phyloP scores from a whole-genome alignment of 805 yeast genomes.

The Saturnispora gosingensis region DNA sequence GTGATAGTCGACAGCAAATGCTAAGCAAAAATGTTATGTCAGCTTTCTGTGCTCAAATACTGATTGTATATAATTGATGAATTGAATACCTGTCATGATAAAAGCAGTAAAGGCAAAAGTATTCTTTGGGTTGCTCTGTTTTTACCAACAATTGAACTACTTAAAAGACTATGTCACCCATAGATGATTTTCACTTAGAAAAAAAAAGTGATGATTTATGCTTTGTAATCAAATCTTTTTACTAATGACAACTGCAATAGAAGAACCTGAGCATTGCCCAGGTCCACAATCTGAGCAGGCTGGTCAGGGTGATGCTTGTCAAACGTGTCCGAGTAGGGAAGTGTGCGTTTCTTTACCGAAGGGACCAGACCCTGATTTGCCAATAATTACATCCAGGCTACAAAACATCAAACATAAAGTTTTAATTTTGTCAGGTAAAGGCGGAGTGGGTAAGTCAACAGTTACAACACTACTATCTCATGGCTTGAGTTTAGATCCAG shows the following conservation, averaged over 20 bases:
- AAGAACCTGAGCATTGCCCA: slow-evolving; percentile 74
- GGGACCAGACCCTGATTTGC: slow-evolving; percentile 75
- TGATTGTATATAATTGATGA: too few species aligned
- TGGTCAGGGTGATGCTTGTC: slow-evolving; percentile 90
- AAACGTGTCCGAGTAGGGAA: slow-evolving; percentile 87
- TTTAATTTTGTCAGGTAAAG: slow-evolving; percentile 70
- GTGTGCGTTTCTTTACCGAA: slow-evolving; percentile 78
- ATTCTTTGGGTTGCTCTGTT: too few species aligned
- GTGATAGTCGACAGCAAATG: too few species aligned
- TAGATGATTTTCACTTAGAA: neutral
- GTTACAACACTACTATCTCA: slow-evolving; percentile 93
- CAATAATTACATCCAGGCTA: slow-evolving; percentile 60
- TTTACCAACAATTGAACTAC: too few species aligned
- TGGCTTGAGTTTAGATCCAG: slow-evolving; percentile 82
- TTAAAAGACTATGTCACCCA: too few species aligned
- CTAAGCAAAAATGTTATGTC: too few species aligned
- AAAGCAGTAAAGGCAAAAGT: too few species aligned
- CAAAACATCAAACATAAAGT: slow-evolving; percentile 66
- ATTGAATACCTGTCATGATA: too few species aligned
- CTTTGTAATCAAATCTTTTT: neutral
- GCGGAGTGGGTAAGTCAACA: slow-evolving; percentile 97
- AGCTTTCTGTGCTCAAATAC: too few species aligned
- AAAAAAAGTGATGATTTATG: neutral
- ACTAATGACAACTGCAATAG: neutral
- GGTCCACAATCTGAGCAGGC: slow-evolving; percentile 95